phyloP scores from a whole-genome alignment of 2,329 filamentous ascomycete species.

The Aspergillus pseudoviridinutans region DNA sequence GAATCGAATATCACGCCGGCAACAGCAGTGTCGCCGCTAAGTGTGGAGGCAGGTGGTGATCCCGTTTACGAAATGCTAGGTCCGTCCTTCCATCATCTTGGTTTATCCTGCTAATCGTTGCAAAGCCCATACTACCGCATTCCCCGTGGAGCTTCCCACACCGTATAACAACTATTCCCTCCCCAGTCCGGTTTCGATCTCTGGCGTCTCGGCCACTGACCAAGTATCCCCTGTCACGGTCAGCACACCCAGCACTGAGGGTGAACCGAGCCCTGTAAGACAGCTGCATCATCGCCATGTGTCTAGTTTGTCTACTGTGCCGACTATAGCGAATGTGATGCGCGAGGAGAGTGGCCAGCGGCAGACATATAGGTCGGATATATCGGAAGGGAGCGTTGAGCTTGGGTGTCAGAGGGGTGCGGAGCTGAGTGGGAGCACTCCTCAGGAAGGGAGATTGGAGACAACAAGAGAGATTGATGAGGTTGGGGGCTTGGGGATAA shows the following conservation, averaged over 20 bases:
- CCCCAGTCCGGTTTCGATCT: not conserved
- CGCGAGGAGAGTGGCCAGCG: not conserved
- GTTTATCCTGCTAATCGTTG: not conserved
- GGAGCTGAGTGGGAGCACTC: not conserved
- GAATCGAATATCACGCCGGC: not conserved
- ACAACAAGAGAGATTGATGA: not conserved
- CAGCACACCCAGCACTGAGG: slow-evolving; percentile 1
- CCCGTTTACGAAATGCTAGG: slow-evolving; percentile 11
- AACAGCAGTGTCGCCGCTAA: not conserved
- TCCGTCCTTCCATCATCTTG: not conserved
- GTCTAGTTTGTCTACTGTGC: slow-evolving; percentile 10
- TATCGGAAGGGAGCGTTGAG: slow-evolving; percentile 8
- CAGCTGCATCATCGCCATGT: slow-evolving; percentile 8
- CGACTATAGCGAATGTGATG: slow-evolving; percentile 3
- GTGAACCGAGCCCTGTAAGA: not conserved
- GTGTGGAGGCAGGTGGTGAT: slow-evolving; percentile 4
- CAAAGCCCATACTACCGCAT: not conserved
- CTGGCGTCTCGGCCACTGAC: not conserved
- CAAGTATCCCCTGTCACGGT: slow-evolving; percentile 7
- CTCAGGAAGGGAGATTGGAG: not conserved
- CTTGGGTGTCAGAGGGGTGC: slow-evolving; percentile 1
- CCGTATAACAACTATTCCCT: slow-evolving; percentile 4
- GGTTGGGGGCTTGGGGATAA: not conserved
- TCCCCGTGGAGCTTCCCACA: slow-evolving; percentile 11
- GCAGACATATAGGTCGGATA: slow-evolving; percentile 8